Evolutionary conservation across 2,329 filamentous ascomycete genomes (phyloP), one percentile per base, ranked within the genome.

Genomic region (Xylariaceae sp.): DNA sequence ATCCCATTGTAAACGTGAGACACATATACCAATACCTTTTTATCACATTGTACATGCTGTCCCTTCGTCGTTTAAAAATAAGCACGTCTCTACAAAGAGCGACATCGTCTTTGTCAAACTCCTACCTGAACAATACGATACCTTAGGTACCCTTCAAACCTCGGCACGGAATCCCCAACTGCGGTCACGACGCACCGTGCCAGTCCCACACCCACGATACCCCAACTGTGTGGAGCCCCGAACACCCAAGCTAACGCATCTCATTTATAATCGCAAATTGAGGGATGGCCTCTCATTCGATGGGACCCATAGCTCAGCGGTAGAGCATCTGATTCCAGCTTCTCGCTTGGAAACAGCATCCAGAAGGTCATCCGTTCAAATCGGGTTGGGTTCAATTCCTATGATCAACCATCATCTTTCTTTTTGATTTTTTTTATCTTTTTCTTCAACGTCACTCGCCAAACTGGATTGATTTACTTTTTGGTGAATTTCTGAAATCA

Each of bases 291-390:
- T 15, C n/a, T 18, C 17, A 18, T n/a, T 23, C n/a, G 23, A 11
- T 17, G 47, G 47, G 47, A 49, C 47, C 47, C 47, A 23, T 49
- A 49, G 47, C 47, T 49, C 47, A 49, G 47, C 47, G 47, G 47
- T 49, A 49, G 47, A 49, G 47, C 47, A 49, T 49, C 47, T 49
- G 47, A 49, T 49, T 49, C 47, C 47, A 49, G 47, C 47, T 18
- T 15, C 13, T 23, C 17, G 13, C 13, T 18, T 49, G 47, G 47
- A 49, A 49, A 49, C 47, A 49, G 47, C 47, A 49, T 49, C 47
- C 41, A 45, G 41, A 45, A 45, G 41, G 41, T 45, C 41, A 45
- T 45, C 41, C 41, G 41, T 45, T 45, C 41, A 45, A 45, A 45
- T 45, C 41, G 41, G 41, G 41, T 45, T n/a, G 41, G 41, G 41